These are phyloP conservation scores for Sphagnum contortum DNA, from an alignment of 225 moss, liverwort and hornwort species.

Conservation along the genomic window DNA sequence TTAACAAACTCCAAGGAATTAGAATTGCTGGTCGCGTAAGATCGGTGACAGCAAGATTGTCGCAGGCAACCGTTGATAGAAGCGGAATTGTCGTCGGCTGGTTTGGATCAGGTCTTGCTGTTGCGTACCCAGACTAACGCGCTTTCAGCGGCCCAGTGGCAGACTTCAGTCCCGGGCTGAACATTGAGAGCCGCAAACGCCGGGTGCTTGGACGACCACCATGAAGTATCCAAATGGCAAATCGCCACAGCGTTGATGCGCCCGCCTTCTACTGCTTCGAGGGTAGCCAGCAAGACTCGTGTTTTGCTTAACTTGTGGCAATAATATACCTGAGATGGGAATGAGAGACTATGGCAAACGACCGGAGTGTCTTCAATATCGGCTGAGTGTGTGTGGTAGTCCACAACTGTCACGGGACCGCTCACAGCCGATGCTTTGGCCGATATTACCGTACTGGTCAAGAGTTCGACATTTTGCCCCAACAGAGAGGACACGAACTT, in stretches of 20 bases:
- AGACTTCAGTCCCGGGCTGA: background rate
- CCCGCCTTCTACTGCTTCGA: conserved; percentile 16
- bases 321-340: conserved; percentile 32
- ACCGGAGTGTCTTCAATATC: conserved; percentile 19
- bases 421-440: conserved; percentile 2
- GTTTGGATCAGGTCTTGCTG: too few relatives aligned
- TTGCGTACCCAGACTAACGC: too few relatives aligned
- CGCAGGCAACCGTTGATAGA: too few relatives aligned
- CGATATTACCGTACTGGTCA: conserved; percentile 15
- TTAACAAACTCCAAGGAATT: too few relatives aligned
- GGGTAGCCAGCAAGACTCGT: conserved; percentile 20
- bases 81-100: too few relatives aligned
- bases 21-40: too few relatives aligned
- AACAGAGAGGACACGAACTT: background rate
- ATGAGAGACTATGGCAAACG: conserved; percentile 25
- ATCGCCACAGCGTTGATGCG: conserved; percentile 8
- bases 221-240: conserved; percentile 1
- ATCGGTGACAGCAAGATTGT: too few relatives aligned
- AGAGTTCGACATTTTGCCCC: background rate
- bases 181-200: conserved; percentile 4
- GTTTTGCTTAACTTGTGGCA: conserved; percentile 32
- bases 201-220: background rate
- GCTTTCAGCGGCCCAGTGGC: background rate
- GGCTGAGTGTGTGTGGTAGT: conserved; percentile 11
- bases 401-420: conserved; percentile 15